Evolutionary conservation across 176 grass and related monocot genomes (phyloP).

Genomic region (Ampelocalamus luodianensis): DNA sequence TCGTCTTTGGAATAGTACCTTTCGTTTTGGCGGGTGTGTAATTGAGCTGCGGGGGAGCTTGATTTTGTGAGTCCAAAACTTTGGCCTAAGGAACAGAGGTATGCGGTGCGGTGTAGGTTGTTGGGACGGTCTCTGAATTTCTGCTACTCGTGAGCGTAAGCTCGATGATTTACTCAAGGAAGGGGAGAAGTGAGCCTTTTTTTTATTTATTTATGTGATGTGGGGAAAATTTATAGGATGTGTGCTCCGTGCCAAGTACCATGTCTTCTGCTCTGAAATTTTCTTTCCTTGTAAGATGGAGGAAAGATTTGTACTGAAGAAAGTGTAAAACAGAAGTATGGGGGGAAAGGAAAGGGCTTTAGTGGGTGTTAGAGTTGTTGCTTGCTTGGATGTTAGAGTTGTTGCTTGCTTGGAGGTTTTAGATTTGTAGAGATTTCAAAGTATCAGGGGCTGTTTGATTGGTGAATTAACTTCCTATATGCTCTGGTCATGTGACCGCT

Average conservation of each 20-base stretch:
- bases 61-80: background rate
- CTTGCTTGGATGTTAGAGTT: too few relatives aligned
- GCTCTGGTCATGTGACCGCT: background rate
- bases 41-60: background rate
- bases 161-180: background rate
- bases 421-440: conserved; percentile 1
- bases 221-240: conserved; percentile 33
- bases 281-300: background rate
- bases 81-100: background rate
- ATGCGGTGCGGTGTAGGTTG: conserved; percentile 24
- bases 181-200: conserved; percentile 4
- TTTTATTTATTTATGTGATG: conserved; percentile 27
- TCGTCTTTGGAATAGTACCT: background rate
- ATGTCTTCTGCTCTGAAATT: conserved; percentile 20
- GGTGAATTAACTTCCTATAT: conserved; percentile 8
- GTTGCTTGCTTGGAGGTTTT: background rate
- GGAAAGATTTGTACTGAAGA: background rate
- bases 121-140: background rate
- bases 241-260: background rate
- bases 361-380: background rate
- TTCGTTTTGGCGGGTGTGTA: background rate
- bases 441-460: conserved; percentile 12
- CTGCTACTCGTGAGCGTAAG: background rate
- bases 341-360: background rate
- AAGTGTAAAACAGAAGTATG: background rate